Base-by-base conservation (phyloP, 2,329 filamentous ascomycete genomes). In the Paraphoma chrysanthemicola region DNA sequence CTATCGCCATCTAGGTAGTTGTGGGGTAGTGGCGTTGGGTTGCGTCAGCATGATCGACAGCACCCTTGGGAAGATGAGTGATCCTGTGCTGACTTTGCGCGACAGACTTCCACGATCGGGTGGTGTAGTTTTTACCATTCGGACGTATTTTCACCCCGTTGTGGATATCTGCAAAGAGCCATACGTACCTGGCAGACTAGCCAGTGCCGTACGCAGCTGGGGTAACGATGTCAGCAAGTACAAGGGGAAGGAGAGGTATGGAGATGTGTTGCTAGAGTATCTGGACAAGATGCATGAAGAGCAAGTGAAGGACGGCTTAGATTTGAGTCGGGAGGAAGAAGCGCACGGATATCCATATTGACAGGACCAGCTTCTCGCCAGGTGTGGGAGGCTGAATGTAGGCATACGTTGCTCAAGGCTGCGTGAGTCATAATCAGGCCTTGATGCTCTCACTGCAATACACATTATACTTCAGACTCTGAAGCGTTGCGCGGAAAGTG, bases 191-290 rank as follows among this genome's bases (percentile, higher is more conserved):
- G 91, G 92, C 0, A 77, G 92, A 33, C 74, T 96, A 68, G 92
- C 92, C 2, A 91, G 89, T 65, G 91, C 90, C 5, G 79, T 96
- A 4, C 81, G 92, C 39, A 94, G 91, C 73, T 95, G 92, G 92
- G 90, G 89, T 1, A 86, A 89, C 43, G 88, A 92, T 77, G 91
- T 95, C 7, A 84, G 85, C 14, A 80, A 79, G 63, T 96, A 96
- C 72, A 95, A 95, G 78, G 91, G 92, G 0, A 87, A 83, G 70
- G 89, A 91, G 63, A 86, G 83, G 78, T 96, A 93, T 74, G 85
- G 82, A 17, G 85, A 88, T 28, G 88, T 94, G 0, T 66, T 96
- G 69, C 76, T 96, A 57, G 88, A 92, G 73, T 96, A 89, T 76
- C 74, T 96, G 58, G 92, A 96, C 76, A 68, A 68, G 63, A 90